Evolutionary conservation across 495 filamentous ascomycete genomes (phyloP), one percentile per base, ranked within the genome.

Genomic region (Margaritispora aquatica): DNA sequence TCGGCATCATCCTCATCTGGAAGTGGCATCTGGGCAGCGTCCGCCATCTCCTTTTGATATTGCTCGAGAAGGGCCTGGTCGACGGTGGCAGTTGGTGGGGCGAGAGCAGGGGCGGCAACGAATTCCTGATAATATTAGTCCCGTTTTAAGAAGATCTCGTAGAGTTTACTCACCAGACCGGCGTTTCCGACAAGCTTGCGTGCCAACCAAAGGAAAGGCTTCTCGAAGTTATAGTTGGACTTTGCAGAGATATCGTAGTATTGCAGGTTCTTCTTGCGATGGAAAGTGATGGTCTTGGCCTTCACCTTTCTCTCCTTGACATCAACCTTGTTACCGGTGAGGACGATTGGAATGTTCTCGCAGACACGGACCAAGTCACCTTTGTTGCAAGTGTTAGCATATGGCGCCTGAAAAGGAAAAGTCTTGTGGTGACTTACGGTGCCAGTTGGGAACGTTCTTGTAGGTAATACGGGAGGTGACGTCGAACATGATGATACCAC

Each of bases 181-280:
- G 88, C 82, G 81, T 99, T 97, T 73, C 94, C 95, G 61, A 96
- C 95, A 50, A 97, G 84, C 85, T 99, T 97, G 70, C 95, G 86
- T 55, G 94, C 95, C 67, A 99, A 88, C 95, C 95, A 99, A 62
- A 99, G 85, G 89, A 99, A 99, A 61, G 95, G 95, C 86, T 99
- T 99, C 88, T 99, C 95, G 80, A 99, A 99, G 87, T 99, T 99
- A 82, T 99, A 99, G 80, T 99, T 99, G 67, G 92, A 96, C 84
- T 99, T 99, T 74, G 95, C 95, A 50, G 90, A 96, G 73, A 99
- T 99, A 64, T 99, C 95, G 83, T 99, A 99, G 85, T 99, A 99
- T 76, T 99, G 95, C 19, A 99, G 85, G 80, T 97, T 97, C 88
- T 99, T 99, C 86, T 99, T 99, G 72, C 95, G 92, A 82, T 99